Conservation (phyloP, 306 rosid genomes). For the Trifolium repens region DNA sequence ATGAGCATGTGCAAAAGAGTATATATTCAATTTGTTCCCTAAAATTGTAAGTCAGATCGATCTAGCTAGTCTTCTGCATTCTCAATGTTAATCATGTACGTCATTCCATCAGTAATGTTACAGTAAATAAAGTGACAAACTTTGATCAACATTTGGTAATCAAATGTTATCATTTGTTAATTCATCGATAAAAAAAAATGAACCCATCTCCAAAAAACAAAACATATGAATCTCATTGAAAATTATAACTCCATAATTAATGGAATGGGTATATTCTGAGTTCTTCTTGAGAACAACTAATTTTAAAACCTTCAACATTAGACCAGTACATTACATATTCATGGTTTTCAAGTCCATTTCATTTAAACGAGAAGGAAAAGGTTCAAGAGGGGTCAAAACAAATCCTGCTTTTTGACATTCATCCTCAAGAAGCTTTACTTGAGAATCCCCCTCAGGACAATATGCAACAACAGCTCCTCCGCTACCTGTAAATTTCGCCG, state of each 20-base stretch:
- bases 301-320: slow-evolving; percentile 11
- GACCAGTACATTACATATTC: slow-evolving; percentile 30
- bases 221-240: background rate
- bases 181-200: background rate
- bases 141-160: background rate
- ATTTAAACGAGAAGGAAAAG: slow-evolving; percentile 64
- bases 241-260: background rate
- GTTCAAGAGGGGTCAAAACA: slow-evolving; percentile 53
- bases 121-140: background rate
- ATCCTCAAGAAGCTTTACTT: slow-evolving; percentile 73
- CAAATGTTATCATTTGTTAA: too few species aligned
- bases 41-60: too few species aligned
- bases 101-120: too few species aligned
- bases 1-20: background rate
- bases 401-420: slow-evolving; percentile 78
- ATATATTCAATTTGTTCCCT: too few species aligned
- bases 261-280: background rate
- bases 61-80: too few species aligned
- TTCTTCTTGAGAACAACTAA: background rate
- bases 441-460: slow-evolving; percentile 79
- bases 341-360: slow-evolving; percentile 65
- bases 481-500: slow-evolving; percentile 95
- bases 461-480: slow-evolving; percentile 93
- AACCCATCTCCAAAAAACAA: background rate
- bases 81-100: too few species aligned